Percentiles rank a stretch among this genome's conserved stretches.
phyloP scores from a whole-genome alignment of 192 early-diverging fungal genomes.

The Borealophlyctis nickersoniae region DNA sequence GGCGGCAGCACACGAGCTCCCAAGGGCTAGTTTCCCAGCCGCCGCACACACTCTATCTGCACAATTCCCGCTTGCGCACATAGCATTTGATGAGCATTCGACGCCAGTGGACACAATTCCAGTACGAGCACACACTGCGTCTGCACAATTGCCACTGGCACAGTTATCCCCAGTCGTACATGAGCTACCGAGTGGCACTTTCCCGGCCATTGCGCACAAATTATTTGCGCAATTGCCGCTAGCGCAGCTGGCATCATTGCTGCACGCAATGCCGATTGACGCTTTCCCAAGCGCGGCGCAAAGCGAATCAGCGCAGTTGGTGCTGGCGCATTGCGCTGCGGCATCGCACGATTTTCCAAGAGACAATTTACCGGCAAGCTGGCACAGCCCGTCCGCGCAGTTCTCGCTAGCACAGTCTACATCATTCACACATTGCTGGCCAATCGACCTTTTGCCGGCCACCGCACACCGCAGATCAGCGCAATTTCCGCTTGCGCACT shows the following conservation, averaged over 20 bases:
- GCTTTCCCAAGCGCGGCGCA: neutral
- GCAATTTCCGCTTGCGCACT: conserved; percentile 8
- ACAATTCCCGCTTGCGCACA: too few relatives aligned
- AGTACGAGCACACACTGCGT: neutral
- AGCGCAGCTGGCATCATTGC: neutral
- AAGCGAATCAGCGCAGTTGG: neutral
- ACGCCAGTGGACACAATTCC: too few relatives aligned
- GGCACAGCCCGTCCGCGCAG: neutral
- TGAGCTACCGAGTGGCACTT: neutral
- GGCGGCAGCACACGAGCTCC: neutral
- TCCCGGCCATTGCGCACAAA: conserved; percentile 7
- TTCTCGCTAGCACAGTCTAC: conserved; percentile 1
- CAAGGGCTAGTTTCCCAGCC: neutral
- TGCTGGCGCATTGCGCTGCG: conserved; percentile 4
- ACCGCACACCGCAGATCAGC: neutral
- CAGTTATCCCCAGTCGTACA: conserved; percentile 4
- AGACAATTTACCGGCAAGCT: conserved; percentile 1
- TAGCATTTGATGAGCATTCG: too few relatives aligned
- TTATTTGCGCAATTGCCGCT: conserved; percentile 3
- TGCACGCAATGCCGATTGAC: neutral
- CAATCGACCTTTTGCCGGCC: neutral
- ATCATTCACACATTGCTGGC: neutral
- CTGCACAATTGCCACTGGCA: conserved; percentile 1
- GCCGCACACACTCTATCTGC: too few relatives aligned
- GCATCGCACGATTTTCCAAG: too few relatives aligned